Percentiles rank a stretch among this genome's conserved stretches.
phyloP scores from a whole-genome alignment of 2,329 filamentous ascomycete species.

The Pseudogymnoascus sp. region DNA sequence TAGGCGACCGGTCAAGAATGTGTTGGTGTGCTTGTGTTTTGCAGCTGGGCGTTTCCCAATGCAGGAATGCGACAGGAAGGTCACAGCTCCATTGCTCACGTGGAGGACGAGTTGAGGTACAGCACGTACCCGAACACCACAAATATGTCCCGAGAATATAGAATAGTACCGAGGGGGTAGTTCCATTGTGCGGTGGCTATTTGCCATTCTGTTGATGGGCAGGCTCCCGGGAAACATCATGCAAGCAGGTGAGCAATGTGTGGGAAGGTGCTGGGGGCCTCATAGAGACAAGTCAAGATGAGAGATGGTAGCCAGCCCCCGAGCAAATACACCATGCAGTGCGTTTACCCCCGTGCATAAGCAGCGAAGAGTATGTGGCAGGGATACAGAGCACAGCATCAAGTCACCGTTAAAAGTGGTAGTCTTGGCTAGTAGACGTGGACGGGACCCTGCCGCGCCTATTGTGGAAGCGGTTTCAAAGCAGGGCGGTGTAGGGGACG shows the following conservation, averaged over 20 bases:
- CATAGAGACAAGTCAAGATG: background rate
- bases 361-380: background rate
- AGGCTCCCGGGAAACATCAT: background rate
- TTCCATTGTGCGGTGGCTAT: background rate
- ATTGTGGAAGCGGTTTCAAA: background rate
- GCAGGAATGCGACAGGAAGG: background rate
- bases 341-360: background rate
- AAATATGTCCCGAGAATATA: background rate
- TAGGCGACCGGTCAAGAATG: background rate
- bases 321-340: background rate
- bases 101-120: slow-evolving; percentile 3
- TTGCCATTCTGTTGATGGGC: background rate
- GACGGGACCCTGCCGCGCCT: slow-evolving; percentile 4
- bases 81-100: slow-evolving; percentile 3
- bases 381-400: background rate
- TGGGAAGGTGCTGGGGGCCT: background rate
- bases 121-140: background rate
- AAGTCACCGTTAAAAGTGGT: background rate
- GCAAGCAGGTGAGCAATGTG: background rate
- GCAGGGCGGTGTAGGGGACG: background rate
- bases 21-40: background rate
- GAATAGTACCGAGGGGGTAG: background rate
- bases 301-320: background rate
- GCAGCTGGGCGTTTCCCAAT: slow-evolving; percentile 6
- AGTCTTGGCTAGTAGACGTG: background rate